Evolutionary conservation across 2,329 filamentous ascomycete species (phyloP).

Genomic region (Fusarium mundagurra): DNA sequence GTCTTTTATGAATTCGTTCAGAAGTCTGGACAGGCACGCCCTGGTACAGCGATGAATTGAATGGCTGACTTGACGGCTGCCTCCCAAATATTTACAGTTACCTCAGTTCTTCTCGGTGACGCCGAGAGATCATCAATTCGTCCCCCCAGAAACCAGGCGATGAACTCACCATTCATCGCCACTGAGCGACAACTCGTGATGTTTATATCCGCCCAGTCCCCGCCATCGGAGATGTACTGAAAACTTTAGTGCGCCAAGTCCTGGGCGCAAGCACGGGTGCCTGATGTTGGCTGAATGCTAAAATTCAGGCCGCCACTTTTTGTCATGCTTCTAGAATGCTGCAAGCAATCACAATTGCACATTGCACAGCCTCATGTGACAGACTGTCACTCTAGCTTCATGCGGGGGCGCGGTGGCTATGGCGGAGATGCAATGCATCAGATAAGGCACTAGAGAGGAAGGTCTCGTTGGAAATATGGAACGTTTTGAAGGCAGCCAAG

Average conservation of each 20-base stretch:
- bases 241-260: not conserved
- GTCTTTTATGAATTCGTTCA: conserved; percentile 16
- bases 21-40: not conserved
- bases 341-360: not conserved
- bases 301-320: not conserved
- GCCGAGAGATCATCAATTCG: not conserved
- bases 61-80: not conserved
- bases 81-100: not conserved
- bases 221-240: not conserved
- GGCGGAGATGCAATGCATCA: not conserved
- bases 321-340: conserved; percentile 3
- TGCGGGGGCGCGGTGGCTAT: not conserved
- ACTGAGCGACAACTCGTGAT: not conserved
- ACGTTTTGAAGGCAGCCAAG: not conserved
- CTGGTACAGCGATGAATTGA: not conserved
- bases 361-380: not conserved
- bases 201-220: conserved; percentile 1
- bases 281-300: not conserved
- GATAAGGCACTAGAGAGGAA: not conserved
- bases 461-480: not conserved
- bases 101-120: not conserved
- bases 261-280: not conserved
- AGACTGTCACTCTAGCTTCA: not conserved
- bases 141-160: not conserved
- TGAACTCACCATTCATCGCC: not conserved